A percentile compares a stretch with the other conserved stretches of the same genome.
These are phyloP conservation scores for Myxozyma monticola DNA, from an alignment of 805 yeast genomes.

Conservation along the genomic window DNA sequence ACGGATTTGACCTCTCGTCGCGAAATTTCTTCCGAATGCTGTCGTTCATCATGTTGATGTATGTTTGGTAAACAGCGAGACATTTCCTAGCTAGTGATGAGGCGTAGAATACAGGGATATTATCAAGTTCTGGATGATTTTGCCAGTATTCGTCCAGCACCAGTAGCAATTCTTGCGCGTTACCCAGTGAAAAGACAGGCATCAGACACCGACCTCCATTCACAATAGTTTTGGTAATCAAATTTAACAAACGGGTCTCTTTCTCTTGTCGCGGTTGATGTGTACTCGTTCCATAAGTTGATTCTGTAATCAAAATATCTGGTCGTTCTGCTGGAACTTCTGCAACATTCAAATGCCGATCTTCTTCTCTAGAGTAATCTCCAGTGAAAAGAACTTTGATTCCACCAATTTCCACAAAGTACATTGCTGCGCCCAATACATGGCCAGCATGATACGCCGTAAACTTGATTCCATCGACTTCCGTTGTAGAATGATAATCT, in stretches of 20 bases:
- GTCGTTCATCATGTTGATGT: slow-evolving; percentile 96
- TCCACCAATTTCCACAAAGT: slow-evolving; percentile 91
- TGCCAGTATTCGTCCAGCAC: slow-evolving; percentile 96
- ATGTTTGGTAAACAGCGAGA: slow-evolving; percentile 96
- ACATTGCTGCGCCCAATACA: slow-evolving; percentile 98
- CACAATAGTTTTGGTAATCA: slow-evolving; percentile 77
- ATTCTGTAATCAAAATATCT: slow-evolving; percentile 87
- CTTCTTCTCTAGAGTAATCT: slow-evolving; percentile 93
- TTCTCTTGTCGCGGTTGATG: slow-evolving; percentile 88
- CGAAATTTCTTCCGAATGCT: slow-evolving; percentile 72
- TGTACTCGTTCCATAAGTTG: slow-evolving; percentile 97
- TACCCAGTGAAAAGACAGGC: slow-evolving; percentile 95
- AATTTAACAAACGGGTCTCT: slow-evolving; percentile 74
- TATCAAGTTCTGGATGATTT: slow-evolving; percentile 74
- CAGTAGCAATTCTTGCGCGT: slow-evolving; percentile 90
- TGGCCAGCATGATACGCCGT: slow-evolving; percentile 99
- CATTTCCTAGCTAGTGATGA: slow-evolving; percentile 92
- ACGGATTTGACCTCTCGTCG: slow-evolving; percentile 83
- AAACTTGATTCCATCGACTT: slow-evolving; percentile 89
- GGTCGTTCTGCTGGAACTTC: slow-evolving; percentile 88
- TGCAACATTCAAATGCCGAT: slow-evolving; percentile 91
- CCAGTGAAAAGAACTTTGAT: slow-evolving; percentile 88
- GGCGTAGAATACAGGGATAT: slow-evolving; percentile 83
- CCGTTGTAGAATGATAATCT: slow-evolving; percentile 93
- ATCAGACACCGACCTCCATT: slow-evolving; percentile 90